Evolutionary conservation across 768 basidiomycete species (phyloP), one percentile per base, ranked within the genome.

Genomic region (Dendrothele bispora): DNA sequence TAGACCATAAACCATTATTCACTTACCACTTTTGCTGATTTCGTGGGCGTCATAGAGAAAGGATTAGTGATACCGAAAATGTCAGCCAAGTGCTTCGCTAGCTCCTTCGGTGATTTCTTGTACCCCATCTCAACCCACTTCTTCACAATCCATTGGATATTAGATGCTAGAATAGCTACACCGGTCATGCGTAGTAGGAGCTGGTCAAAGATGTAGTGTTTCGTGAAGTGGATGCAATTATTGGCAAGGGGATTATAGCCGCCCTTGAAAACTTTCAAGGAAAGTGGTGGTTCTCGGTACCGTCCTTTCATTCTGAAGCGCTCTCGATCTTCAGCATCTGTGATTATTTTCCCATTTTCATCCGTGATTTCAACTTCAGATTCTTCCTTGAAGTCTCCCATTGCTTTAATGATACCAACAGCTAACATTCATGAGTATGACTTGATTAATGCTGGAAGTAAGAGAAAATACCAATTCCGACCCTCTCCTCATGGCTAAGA

Each of bases 171-270:
- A 29, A 41, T 43, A 28, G 24, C 30, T 39, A 53, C 22, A 24
- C 42, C 52, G 29, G 41, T 43, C 28, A 17, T 38, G 17, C 52
- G 28, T 12, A 29, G 28, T 37, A 53, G 38, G 12, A 55, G 4
- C 34, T 55, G 53, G 14, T 51, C 49, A 29, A 55, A 48, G 21
- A 55, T 45, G 46, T 48, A 55, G 39, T 51, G 53, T 37, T 42
- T 34, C 12, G 53, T 55, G 27, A 55, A 55, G 46, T 55, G 53
- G 29, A 55, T 55, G 45, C 53, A 55, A 42, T 55, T 55, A 32
- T 55, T 55, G 5, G 53, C n/a, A 15, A 55, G 21, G 20, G 53
- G 41, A 46, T 41, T 55, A 46, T 55, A 55, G 45, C 34, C 22
- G 30, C 53, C 53, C 11, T 38, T 39, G 50, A 44, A 55, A 21